Evolutionary conservation across 148 eudicot species (phyloP).

Genomic region (Silene latifolia): DNA sequence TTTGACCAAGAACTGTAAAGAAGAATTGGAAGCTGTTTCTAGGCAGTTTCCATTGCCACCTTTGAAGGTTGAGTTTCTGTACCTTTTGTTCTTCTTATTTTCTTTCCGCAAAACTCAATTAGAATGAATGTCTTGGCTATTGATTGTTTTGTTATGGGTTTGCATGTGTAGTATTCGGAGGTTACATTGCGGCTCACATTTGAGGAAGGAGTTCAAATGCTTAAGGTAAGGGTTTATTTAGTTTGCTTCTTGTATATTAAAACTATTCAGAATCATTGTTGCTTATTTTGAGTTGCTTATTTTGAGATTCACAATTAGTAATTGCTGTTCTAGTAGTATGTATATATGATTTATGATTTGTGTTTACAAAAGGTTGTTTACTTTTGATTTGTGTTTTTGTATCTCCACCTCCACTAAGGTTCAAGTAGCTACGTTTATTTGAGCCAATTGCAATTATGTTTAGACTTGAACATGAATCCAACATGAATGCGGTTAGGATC

Average conservation of each 20-base stretch:
- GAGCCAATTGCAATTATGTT: not conserved
- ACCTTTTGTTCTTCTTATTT: not conserved
- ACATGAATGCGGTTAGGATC: no score
- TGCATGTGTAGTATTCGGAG: slow-evolving; percentile 59
- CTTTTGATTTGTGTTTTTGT: not conserved
- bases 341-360: no score
- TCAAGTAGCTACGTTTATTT: slow-evolving; percentile 1
- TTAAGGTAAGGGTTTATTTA: slow-evolving; percentile 48
- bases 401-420: not conserved
- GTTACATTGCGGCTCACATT: slow-evolving; percentile 77
- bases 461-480: not conserved
- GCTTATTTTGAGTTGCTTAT: no score
- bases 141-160: slow-evolving; percentile 7
- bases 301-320: not conserved
- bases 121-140: slow-evolving; percentile 1
- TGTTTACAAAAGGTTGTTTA: not conserved
- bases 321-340: not conserved
- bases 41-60: slow-evolving; percentile 74
- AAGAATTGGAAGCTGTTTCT: slow-evolving; percentile 69
- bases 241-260: not conserved
- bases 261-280: not conserved
- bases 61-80: slow-evolving; percentile 47
- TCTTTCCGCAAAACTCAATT: not conserved
- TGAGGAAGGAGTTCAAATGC: slow-evolving; percentile 83
- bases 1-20: slow-evolving; percentile 58